These are phyloP conservation scores for Penicillium sp. DNA, from an alignment of 2,329 filamentous ascomycete genomes.

Conservation along the genomic window DNA sequence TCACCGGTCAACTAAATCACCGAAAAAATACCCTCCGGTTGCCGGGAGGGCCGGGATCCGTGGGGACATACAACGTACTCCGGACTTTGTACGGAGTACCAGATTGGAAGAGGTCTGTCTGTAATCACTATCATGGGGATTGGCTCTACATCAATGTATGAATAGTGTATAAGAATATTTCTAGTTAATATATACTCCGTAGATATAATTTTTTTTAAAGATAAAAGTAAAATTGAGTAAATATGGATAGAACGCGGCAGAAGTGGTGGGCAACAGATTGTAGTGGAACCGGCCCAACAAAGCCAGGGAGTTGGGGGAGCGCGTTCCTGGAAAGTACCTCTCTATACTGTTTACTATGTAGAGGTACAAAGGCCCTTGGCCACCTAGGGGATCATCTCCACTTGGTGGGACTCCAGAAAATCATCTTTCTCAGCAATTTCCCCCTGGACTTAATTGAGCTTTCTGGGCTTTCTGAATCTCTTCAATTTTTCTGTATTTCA, in stretches of 20 bases:
- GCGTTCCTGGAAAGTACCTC: slow-evolving; percentile 14
- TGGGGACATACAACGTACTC: neutral
- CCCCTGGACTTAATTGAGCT: neutral
- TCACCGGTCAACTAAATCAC: neutral
- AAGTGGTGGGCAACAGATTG: slow-evolving; percentile 5
- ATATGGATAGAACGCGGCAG: slow-evolving; percentile 10
- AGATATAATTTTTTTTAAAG: no score
- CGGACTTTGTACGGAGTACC: neutral
- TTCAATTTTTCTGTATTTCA: slow-evolving; percentile 2
- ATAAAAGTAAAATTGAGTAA: neutral
- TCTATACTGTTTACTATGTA: slow-evolving; percentile 13
- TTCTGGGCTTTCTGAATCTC: neutral
- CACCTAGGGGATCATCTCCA: slow-evolving; percentile 13
- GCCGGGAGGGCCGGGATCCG: neutral
- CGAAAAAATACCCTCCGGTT: slow-evolving; percentile 1
- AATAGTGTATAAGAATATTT: neutral
- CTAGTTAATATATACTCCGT: no score
- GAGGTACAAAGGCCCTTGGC: slow-evolving; percentile 7
- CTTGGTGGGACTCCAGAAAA: slow-evolving; percentile 18
- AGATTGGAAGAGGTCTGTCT: no score
- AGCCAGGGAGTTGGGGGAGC: slow-evolving; percentile 25
- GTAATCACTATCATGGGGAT: no score
- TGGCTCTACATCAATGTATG: no score
- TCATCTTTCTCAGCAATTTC: slow-evolving; percentile 24
- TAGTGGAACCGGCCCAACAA: slow-evolving; percentile 30